Conservation (phyloP, 1,284 basidiomycete genomes). For the Papiliotrema terrestris region DNA sequence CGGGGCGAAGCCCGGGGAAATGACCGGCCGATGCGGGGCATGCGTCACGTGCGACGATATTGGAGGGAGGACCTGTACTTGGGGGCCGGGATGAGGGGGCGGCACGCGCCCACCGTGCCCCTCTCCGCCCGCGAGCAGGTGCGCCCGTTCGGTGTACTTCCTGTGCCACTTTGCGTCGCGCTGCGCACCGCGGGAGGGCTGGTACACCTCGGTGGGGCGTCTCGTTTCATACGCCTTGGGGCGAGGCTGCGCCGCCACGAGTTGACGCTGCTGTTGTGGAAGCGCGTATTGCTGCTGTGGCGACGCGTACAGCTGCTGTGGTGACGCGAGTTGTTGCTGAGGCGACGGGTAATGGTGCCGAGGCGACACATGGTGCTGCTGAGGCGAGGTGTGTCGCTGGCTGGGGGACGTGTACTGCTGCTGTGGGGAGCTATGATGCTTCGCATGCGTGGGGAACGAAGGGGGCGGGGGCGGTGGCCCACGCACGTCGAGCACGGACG, state of each 20-base stretch:
- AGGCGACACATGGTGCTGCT: neutral
- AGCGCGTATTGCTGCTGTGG: neutral
- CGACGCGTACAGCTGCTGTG: neutral
- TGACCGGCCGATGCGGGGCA: too few species aligned
- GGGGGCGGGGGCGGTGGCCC: too few species aligned
- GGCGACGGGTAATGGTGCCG: neutral
- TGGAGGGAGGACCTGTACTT: neutral
- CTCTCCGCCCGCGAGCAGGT: neutral
- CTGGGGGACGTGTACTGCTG: neutral
- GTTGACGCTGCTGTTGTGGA: neutral
- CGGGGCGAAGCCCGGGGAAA: too few species aligned
- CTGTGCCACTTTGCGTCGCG: conserved; percentile 28
- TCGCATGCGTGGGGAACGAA: neutral
- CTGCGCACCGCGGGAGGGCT: conserved; percentile 30
- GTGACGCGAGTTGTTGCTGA: neutral
- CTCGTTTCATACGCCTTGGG: neutral
- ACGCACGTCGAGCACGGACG: too few species aligned
- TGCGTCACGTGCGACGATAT: too few species aligned
- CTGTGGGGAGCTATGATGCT: neutral
- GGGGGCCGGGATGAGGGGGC: neutral
- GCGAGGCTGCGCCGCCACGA: neutral
- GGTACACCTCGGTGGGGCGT: conserved; percentile 17
- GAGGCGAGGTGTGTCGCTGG: too few species aligned
- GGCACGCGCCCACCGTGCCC: neutral
- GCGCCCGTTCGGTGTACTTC: conserved; percentile 4